phyloP scores from a whole-genome alignment of 768 basidiomycete genomes.

The Hydnomerulius pinastri region DNA sequence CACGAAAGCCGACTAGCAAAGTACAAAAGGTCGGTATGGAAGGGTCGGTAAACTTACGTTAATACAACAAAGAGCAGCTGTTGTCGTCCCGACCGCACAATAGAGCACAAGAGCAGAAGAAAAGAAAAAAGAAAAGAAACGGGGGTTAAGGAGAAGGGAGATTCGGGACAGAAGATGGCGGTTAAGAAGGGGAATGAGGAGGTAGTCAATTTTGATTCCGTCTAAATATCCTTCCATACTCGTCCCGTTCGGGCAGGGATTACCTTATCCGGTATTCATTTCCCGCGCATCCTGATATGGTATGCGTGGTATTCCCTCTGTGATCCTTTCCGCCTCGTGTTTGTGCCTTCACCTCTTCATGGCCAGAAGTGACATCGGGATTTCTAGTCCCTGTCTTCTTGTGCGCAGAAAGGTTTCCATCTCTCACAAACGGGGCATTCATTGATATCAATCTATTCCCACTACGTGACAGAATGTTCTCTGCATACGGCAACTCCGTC shows the following conservation, averaged over 20 bases:
- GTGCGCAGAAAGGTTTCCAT: constrained; percentile 8
- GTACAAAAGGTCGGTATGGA: neutral
- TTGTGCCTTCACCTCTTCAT: constrained; percentile 10
- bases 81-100: constrained; percentile 36
- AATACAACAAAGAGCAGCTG: constrained; percentile 32
- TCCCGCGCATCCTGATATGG: constrained; percentile 14
- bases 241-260: neutral
- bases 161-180: constrained; percentile 15
- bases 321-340: constrained; percentile 31
- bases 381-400: constrained; percentile 34
- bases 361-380: constrained; percentile 19
- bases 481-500: constrained; percentile 4
- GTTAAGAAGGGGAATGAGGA: constrained; percentile 30
- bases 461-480: constrained; percentile 5
- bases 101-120: constrained; percentile 31
- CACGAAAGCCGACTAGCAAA: neutral
- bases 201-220: constrained; percentile 29
- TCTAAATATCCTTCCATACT: constrained; percentile 31
- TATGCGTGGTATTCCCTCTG: constrained; percentile 18
- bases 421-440: constrained; percentile 23
- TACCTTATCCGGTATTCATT: constrained; percentile 6
- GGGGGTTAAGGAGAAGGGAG: constrained; percentile 40
- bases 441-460: constrained; percentile 27
- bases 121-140: constrained; percentile 32
- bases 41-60: constrained; percentile 31